Evolutionary conservation across 495 filamentous ascomycete genomes (phyloP).

Genomic region (Annulohypoxylon bovei): DNA sequence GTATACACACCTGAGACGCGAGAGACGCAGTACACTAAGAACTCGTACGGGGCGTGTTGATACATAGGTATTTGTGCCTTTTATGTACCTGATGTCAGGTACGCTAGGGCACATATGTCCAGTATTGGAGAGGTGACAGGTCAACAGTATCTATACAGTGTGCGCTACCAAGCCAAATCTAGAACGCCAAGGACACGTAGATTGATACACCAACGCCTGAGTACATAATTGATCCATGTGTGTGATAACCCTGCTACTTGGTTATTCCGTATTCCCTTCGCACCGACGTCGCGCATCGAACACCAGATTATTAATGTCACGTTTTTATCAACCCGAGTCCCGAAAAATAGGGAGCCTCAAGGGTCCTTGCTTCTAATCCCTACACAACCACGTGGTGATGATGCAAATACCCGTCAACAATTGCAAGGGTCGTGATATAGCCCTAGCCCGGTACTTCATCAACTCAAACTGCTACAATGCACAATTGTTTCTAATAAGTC

Average conservation of each 20-base stretch:
- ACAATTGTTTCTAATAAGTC: neutral
- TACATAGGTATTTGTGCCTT: neutral
- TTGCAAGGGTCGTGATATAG: conserved; percentile 5
- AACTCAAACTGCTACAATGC: neutral
- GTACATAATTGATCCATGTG: no score
- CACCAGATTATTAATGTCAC: neutral
- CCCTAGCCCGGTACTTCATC: neutral
- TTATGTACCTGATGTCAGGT: neutral
- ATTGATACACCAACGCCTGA: neutral
- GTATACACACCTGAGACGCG: neutral
- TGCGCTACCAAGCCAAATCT: neutral
- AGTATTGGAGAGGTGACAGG: neutral
- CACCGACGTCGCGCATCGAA: neutral
- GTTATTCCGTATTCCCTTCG: neutral
- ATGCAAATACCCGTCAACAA: neutral
- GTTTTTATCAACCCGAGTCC: neutral
- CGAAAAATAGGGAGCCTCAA: neutral
- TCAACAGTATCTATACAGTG: neutral
- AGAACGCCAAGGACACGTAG: neutral
- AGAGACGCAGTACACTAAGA: neutral
- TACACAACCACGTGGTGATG: conserved; percentile 1
- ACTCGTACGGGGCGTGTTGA: neutral
- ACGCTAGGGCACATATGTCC: neutral
- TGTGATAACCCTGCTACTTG: neutral
- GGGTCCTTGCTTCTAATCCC: neutral